These are phyloP conservation scores for Ustilago nuda DNA, from an alignment of 1,284 basidiomycete genomes.

Conservation along the genomic window DNA sequence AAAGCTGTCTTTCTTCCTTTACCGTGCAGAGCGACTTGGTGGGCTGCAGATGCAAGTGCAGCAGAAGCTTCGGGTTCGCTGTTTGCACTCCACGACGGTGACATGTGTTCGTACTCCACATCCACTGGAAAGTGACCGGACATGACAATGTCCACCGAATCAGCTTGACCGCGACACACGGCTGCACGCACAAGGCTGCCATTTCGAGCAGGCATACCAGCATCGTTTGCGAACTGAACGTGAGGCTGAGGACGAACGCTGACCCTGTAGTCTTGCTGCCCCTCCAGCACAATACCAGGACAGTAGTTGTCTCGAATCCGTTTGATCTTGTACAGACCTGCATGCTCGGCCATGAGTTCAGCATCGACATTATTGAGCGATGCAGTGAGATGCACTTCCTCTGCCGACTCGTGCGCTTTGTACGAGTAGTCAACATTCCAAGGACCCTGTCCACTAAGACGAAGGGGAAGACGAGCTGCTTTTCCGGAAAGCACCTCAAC, in stretches of 20 bases:
- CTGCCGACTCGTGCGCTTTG: slow-evolving; percentile 69
- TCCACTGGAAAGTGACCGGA: slow-evolving; percentile 73
- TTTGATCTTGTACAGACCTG: slow-evolving; percentile 81
- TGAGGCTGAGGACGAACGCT: slow-evolving; percentile 80
- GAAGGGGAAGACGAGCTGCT: slow-evolving; percentile 71
- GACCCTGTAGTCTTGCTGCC: slow-evolving; percentile 78
- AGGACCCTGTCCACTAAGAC: slow-evolving; percentile 63
- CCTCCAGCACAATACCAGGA: slow-evolving; percentile 77
- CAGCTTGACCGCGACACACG: slow-evolving; percentile 83
- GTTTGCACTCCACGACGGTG: slow-evolving; percentile 36
- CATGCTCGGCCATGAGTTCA: slow-evolving; percentile 76
- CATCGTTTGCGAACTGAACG: slow-evolving; percentile 60
- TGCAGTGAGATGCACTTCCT: slow-evolving; percentile 70
- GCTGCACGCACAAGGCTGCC: slow-evolving; percentile 74
- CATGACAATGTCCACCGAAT: slow-evolving; percentile 83
- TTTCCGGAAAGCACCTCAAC: slow-evolving; percentile 83
- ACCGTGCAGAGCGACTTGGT: slow-evolving; percentile 53
- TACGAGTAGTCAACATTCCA: slow-evolving; percentile 80
- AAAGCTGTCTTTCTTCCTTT: slow-evolving; percentile 72
- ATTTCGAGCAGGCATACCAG: slow-evolving; percentile 42
- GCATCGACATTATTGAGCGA: slow-evolving; percentile 78
- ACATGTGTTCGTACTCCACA: slow-evolving; percentile 52
- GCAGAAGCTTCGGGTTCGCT: slow-evolving; percentile 36
- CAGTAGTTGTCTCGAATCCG: slow-evolving; percentile 85
- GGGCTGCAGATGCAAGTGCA: slow-evolving; percentile 50